These are phyloP conservation scores for Chaetomium olivaceum DNA, from an alignment of 2,329 filamentous ascomycete genomes.

Conservation along the genomic window DNA sequence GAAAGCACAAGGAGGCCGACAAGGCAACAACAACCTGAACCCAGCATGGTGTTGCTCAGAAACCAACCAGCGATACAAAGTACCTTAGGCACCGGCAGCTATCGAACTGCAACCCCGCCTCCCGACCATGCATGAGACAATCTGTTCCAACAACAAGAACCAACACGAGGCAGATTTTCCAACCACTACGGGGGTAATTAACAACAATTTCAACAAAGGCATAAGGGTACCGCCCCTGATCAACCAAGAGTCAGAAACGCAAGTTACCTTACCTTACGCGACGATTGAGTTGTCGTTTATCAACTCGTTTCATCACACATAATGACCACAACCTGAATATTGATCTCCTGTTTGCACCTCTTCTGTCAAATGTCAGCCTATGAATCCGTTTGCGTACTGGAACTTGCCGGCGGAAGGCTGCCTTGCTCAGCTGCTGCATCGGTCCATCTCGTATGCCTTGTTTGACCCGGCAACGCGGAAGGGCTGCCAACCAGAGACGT, in stretches of 20 bases:
- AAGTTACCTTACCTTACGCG: too few relatives aligned
- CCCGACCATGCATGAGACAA: too few relatives aligned
- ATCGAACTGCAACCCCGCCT: neutral
- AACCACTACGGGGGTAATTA: too few relatives aligned
- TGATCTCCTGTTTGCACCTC: neutral
- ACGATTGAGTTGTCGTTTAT: neutral
- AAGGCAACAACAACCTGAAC: neutral
- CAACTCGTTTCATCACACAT: too few relatives aligned
- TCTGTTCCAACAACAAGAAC: too few relatives aligned
- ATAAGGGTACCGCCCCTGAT: too few relatives aligned
- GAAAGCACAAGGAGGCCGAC: neutral
- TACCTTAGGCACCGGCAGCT: neutral
- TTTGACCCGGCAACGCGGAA: conserved; percentile 17
- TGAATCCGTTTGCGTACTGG: neutral
- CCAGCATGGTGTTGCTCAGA: neutral
- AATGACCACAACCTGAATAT: neutral
- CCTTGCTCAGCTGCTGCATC: neutral
- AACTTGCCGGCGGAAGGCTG: conserved; percentile 1
- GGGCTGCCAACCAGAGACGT: conserved; percentile 18
- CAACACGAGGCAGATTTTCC: too few relatives aligned
- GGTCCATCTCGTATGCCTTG: neutral
- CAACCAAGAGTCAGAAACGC: too few relatives aligned
- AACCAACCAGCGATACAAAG: neutral
- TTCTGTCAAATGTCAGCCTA: neutral
- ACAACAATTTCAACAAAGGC: too few relatives aligned